These are phyloP conservation scores for Phytophthora pisi DNA, from an alignment of 352 stramenopile species.

Conservation along the genomic window DNA sequence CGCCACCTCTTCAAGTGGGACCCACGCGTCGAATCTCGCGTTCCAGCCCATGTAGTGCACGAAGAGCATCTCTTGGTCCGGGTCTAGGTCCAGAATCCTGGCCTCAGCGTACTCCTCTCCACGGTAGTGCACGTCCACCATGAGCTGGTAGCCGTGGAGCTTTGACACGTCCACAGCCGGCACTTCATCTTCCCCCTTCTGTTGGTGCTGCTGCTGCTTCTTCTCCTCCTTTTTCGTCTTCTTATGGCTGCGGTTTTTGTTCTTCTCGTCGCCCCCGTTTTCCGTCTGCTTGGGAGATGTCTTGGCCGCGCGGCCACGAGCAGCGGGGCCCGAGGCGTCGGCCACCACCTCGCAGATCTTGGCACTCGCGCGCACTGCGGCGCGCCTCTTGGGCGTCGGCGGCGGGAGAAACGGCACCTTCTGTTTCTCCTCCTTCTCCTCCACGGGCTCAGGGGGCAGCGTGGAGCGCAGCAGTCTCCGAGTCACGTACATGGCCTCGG, in stretches of 20 bases:
- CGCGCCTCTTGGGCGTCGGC: conserved; percentile 29
- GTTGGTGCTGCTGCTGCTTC: conserved; percentile 3
- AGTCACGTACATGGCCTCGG: conserved; percentile 66
- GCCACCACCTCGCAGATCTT: conserved; percentile 25
- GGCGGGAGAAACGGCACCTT: conserved; percentile 1
- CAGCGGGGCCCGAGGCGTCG: conserved; percentile 6
- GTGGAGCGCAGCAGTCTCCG: conserved; percentile 65
- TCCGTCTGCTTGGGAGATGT: conserved; percentile 19
- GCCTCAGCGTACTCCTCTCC: conserved; percentile 66
- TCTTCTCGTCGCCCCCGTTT: conserved; percentile 23
- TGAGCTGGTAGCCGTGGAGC: conserved; percentile 46
- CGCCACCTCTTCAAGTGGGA: conserved; percentile 45
- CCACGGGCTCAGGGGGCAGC: conserved; percentile 29
- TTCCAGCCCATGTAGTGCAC: conserved; percentile 87
- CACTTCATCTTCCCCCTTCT: conserved; percentile 3
- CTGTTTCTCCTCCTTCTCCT: not conserved
- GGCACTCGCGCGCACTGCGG: conserved; percentile 20
- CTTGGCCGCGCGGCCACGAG: conserved; percentile 17
- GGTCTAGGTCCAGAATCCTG: conserved; percentile 59
- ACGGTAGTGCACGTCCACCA: conserved; percentile 67
- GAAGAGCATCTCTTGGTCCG: conserved; percentile 40
- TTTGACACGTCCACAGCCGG: not conserved
- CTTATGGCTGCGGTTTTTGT: conserved; percentile 23
- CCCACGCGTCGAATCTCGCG: conserved; percentile 70
- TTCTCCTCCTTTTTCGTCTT: conserved; percentile 37